Percentiles rank a stretch among this genome's conserved stretches.
Evolutionary conservation across 106 monocot genomes (phyloP).

Genomic region (Amphibolis antarctica): DNA sequence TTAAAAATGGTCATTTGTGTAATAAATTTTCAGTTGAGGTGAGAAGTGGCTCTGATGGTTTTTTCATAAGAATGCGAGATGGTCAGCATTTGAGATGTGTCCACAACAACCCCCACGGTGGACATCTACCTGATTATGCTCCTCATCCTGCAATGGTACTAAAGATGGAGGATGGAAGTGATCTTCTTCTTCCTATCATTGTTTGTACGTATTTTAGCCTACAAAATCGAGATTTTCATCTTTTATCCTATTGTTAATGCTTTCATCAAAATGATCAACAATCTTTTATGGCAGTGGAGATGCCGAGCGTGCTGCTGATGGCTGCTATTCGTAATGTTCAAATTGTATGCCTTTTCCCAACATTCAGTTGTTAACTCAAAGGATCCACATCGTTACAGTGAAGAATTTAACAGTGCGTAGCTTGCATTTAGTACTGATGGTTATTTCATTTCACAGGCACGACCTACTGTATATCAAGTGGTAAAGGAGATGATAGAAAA

Average conservation of each 20-base stretch:
- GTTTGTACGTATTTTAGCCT: constrained; percentile 47
- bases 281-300: constrained; percentile 64
- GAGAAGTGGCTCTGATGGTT: constrained; percentile 73
- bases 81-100: constrained; percentile 61
- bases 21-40: constrained; percentile 52
- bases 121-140: constrained; percentile 61
- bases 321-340: constrained; percentile 94
- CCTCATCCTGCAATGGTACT: constrained; percentile 94
- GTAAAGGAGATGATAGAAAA: constrained; percentile 86
- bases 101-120: constrained; percentile 71
- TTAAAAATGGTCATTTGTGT: not conserved
- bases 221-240: not conserved
- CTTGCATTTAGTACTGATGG: not conserved
- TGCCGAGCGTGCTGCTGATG: constrained; percentile 91
- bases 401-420: not conserved
- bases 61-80: constrained; percentile 85
- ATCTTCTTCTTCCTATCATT: constrained; percentile 80
- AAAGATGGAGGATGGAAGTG: constrained; percentile 94
- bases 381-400: not conserved
- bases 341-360: constrained; percentile 40
- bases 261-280: not conserved
- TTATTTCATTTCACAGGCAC: constrained; percentile 26
- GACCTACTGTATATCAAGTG: constrained; percentile 88
- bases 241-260: not conserved
- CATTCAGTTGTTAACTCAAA: not conserved